phyloP scores from a whole-genome alignment of 2,329 filamentous ascomycete species.

The Myriangium duriaei region DNA sequence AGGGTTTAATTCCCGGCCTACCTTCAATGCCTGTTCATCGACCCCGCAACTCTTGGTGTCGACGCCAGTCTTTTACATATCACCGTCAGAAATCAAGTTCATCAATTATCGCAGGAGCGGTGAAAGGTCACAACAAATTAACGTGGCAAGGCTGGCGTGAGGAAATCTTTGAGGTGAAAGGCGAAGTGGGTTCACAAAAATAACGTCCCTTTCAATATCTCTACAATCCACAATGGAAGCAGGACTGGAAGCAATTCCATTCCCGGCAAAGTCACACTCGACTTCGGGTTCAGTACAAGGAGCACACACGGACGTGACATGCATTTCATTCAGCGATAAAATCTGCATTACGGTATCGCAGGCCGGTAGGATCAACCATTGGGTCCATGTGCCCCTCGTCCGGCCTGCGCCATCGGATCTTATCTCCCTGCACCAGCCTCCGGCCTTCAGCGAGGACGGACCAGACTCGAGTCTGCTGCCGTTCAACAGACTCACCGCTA shows the following conservation, averaged over 20 bases:
- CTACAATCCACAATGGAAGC: constrained; percentile 2
- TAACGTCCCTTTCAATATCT: no score
- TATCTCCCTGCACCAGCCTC: constrained; percentile 48
- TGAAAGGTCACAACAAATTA: no score
- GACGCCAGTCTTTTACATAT: no score
- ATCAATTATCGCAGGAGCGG: no score
- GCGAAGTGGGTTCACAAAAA: no score
- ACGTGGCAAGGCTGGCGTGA: no score
- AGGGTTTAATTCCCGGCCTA: no score
- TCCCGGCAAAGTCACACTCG: constrained; percentile 28
- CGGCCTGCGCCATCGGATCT: constrained; percentile 45
- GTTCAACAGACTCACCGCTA: constrained; percentile 69
- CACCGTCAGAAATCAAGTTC: no score
- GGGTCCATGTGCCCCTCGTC: constrained; percentile 80
- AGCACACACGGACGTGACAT: constrained; percentile 57
- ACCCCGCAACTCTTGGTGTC: no score
- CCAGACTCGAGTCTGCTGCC: constrained; percentile 45
- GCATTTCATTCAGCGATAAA: constrained; percentile 72
- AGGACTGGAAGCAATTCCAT: constrained; percentile 43
- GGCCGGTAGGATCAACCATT: constrained; percentile 74
- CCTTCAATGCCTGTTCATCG: no score
- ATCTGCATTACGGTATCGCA: constrained; percentile 84
- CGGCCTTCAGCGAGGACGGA: constrained; percentile 39
- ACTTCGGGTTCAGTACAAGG: constrained; percentile 52
- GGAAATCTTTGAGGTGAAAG: no score